Evolutionary conservation across 1,284 basidiomycete species (phyloP).

Genomic region (Fomitopsis schrenkii): DNA sequence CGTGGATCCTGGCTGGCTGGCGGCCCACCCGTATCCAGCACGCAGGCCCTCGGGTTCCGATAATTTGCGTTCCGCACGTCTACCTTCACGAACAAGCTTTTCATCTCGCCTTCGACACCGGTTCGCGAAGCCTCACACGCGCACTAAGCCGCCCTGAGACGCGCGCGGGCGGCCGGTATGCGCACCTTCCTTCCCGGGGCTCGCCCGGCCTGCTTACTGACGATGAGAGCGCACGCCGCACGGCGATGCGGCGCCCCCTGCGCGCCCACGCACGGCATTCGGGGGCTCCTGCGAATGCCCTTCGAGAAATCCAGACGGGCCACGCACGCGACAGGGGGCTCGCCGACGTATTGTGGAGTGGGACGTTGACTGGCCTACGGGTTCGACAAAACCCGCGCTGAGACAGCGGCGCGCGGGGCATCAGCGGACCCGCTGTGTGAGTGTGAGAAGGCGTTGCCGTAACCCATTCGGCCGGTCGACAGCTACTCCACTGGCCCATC

Average conservation of each 20-base stretch:
- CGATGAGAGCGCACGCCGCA: neutral
- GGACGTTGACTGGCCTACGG: neutral
- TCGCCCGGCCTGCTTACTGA: neutral
- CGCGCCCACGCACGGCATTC: neutral
- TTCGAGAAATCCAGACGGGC: neutral
- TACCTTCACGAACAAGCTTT: neutral
- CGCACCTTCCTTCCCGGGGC: neutral
- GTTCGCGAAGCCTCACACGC: neutral
- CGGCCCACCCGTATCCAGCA: neutral
- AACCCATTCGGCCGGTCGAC: neutral
- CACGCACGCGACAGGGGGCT: too few species aligned
- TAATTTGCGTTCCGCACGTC: neutral
- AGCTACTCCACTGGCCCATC: neutral
- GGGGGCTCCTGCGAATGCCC: neutral
- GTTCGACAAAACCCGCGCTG: neutral
- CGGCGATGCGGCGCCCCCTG: neutral
- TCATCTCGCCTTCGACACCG: neutral
- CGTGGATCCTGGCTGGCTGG: neutral
- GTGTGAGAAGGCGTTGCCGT: neutral
- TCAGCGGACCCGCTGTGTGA: neutral
- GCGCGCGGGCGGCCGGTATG: neutral
- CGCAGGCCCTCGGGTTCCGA: neutral
- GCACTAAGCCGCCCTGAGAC: neutral
- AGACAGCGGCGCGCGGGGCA: neutral
- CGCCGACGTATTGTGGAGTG: neutral